phyloP scores from a whole-genome alignment of 306 rosid species.

The Macrotyloma uniflorum region DNA sequence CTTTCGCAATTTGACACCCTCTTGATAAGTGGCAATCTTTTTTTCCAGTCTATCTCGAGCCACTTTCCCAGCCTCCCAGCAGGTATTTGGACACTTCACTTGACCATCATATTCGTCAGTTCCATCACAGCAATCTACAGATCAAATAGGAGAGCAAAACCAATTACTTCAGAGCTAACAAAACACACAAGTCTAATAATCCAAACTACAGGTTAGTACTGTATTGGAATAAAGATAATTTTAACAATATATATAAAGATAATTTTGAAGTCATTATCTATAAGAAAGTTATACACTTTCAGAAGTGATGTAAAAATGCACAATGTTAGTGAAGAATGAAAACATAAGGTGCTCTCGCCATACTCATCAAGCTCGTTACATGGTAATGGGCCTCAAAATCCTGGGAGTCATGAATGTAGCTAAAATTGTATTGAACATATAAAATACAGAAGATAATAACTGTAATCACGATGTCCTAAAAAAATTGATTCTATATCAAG shows the following conservation, averaged over 20 bases:
- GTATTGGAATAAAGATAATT: not conserved
- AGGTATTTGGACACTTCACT: slow-evolving; percentile 81
- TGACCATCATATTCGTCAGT: slow-evolving; percentile 82
- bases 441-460: not conserved
- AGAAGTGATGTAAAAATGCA: not conserved
- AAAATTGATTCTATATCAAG: not conserved
- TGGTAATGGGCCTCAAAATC: not conserved
- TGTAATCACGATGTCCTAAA: not conserved
- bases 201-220: slow-evolving; percentile 22
- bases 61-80: slow-evolving; percentile 98
- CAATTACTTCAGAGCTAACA: slow-evolving; percentile 28
- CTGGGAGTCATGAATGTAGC: not conserved
- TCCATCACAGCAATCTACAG: slow-evolving; percentile 97
- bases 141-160: slow-evolving; percentile 33
- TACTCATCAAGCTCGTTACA: slow-evolving; percentile 9
- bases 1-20: slow-evolving; percentile 69
- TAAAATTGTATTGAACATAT: not conserved
- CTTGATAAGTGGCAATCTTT: slow-evolving; percentile 78
- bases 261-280: not conserved
- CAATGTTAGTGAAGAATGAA: slow-evolving; percentile 3
- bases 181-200: slow-evolving; percentile 19
- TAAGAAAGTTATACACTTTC: not conserved
- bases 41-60: slow-evolving; percentile 76
- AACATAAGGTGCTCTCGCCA: not conserved
- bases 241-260: not conserved